Evolutionary conservation across 371 early-diverging fungal species (phyloP), one percentile per base, ranked within the genome.

Genomic region (Mortierella polycephala): DNA sequence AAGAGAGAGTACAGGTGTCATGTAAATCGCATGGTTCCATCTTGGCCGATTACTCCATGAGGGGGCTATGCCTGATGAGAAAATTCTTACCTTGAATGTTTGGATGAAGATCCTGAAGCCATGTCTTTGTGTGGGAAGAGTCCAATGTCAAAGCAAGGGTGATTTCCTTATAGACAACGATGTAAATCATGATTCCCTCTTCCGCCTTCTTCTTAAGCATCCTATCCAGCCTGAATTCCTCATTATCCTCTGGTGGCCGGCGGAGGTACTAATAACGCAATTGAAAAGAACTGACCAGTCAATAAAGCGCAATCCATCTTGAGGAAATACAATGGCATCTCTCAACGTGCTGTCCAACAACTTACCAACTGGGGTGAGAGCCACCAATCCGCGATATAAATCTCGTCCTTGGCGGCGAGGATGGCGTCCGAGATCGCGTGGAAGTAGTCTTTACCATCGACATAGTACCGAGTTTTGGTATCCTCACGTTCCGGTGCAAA

Each of bases 331-430:
- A 45, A 21, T 16, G 50, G 11, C 56, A 56, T 1, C 7, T 12
- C 0, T 39, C 13, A 39, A 51, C n/a, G 7, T 0, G 8, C 0
- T 14, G 14, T 16, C 18, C 21, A 23, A 6, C 14, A 37, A 60
- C 49, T 83, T 85, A 89, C 90, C 85, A 95, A 66, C 63, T 95
- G 92, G 20, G 95, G 95, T 20, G 90, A 86, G 37, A 95, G 83
- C 94, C 96, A 97, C 98, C 98, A 98, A 82, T 95, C 98, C 44
- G 88, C 88, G 69, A 97, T 95, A 79, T 92, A 96, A 55, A 96
- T 92, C 65, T 85, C 86, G 40, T 88, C 85, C 41, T 87, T 87
- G 46, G 97, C 96, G 39, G 84, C 83, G 67, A 89, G 84, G 67
- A 97, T 86, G 21, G 94, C 92, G 62, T 94, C 93, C 6, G 93